These are phyloP conservation scores for Sphaceloma murrayae DNA, from an alignment of 2,329 filamentous ascomycete species.

Conservation along the genomic window DNA sequence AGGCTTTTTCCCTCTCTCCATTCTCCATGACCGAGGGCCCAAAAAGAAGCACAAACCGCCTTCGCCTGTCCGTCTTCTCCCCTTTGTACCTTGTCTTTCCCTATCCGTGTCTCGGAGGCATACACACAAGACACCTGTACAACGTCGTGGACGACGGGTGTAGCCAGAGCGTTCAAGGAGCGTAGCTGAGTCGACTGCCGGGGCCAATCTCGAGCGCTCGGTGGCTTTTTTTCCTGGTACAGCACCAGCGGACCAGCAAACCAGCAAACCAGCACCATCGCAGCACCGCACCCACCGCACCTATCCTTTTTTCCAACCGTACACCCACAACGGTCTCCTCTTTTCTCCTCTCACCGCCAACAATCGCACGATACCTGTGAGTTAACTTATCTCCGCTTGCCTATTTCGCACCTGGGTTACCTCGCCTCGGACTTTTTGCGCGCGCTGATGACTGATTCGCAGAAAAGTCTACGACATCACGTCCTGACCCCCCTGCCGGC, in stretches of 20 bases:
- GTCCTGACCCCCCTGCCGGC: slow-evolving; percentile 10
- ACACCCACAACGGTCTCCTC: slow-evolving; percentile 10
- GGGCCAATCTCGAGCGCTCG: slow-evolving; percentile 7
- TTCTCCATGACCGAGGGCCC: too few species aligned
- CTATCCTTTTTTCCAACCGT: background rate
- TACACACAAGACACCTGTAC: background rate
- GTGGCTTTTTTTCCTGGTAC: background rate
- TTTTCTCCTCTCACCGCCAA: slow-evolving; percentile 14
- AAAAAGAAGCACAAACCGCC: background rate
- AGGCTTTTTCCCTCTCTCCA: background rate
- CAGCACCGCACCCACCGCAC: background rate
- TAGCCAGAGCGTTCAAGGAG: slow-evolving; percentile 11
- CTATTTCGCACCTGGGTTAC: too few species aligned
- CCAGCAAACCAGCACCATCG: background rate
- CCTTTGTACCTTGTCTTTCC: slow-evolving; percentile 7
- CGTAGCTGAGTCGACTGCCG: slow-evolving; percentile 10
- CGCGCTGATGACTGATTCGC: background rate
- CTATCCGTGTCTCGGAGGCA: slow-evolving; percentile 9
- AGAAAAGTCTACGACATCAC: background rate
- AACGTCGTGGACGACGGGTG: slow-evolving; percentile 3
- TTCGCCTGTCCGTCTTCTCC: background rate
- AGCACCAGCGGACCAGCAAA: background rate
- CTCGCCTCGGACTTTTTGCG: too few species aligned
- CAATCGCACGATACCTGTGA: slow-evolving; percentile 12
- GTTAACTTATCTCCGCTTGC: background rate